These are phyloP conservation scores for Tetracladium maxilliforme DNA, from an alignment of 2,329 filamentous ascomycete genomes.

Conservation along the genomic window DNA sequence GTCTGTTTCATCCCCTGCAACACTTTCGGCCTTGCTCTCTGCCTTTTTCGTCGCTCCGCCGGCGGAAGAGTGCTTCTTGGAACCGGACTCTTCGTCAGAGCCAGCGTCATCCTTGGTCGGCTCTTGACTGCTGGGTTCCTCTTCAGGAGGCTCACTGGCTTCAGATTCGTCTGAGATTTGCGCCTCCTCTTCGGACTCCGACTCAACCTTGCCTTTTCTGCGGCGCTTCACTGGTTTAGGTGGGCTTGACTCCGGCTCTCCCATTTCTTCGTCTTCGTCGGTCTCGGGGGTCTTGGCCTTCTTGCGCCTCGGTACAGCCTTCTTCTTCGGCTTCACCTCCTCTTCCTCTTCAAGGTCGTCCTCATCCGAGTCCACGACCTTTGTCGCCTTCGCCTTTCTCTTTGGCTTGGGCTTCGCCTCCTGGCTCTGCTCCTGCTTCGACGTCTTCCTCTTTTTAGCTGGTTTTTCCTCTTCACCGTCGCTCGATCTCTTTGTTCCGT, in stretches of 20 bases:
- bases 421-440: constrained; percentile 14
- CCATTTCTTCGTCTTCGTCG: too few relatives aligned
- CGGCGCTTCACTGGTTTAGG: too few relatives aligned
- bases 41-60: constrained; percentile 1
- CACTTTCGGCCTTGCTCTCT: constrained; percentile 2
- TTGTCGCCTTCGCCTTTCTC: constrained; percentile 1
- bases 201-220: too few relatives aligned
- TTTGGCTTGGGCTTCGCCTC: constrained; percentile 5
- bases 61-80: too few relatives aligned
- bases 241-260: too few relatives aligned
- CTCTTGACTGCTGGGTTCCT: too few relatives aligned
- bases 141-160: too few relatives aligned
- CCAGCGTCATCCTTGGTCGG: too few relatives aligned
- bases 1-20: constrained; percentile 6
- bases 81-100: too few relatives aligned
- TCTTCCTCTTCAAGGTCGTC: constrained; percentile 3
- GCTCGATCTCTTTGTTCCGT: constrained; percentile 1
- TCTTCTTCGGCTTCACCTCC: constrained; percentile 5
- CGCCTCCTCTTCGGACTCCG: too few relatives aligned
- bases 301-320: constrained; percentile 3
- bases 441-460: constrained; percentile 4
- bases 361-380: constrained; percentile 3
- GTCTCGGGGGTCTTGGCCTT: too few relatives aligned
- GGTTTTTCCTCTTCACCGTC: constrained; percentile 3
- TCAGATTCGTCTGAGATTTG: too few relatives aligned